These are phyloP conservation scores for Coelastrella sp. DNA, from an alignment of 139 green algal species.

Conservation along the genomic window DNA sequence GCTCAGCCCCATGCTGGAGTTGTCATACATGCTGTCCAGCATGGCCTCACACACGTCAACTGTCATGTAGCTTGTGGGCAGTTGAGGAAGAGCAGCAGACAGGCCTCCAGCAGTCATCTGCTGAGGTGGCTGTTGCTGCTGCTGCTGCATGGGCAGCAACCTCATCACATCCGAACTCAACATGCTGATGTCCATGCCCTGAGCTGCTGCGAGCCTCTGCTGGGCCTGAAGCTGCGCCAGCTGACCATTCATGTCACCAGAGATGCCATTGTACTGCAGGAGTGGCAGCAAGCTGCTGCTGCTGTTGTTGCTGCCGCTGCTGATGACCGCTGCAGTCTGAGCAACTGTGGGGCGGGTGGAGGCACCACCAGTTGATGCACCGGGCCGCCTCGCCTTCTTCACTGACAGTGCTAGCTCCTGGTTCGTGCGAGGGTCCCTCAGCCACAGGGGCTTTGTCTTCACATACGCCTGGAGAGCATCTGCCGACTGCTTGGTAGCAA, in stretches of 20 bases:
- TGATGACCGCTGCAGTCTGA: background rate
- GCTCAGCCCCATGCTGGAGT: background rate
- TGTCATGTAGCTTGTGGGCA: background rate
- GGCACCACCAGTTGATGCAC: background rate
- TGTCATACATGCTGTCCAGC: constrained; percentile 12
- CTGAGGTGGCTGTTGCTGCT: background rate
- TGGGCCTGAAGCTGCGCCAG: constrained; percentile 12
- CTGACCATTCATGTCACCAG: background rate
- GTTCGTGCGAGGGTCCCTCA: constrained; percentile 4
- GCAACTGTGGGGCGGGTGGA: background rate
- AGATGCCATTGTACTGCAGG: background rate
- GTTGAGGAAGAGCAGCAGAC: background rate
- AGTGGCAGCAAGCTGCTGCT: constrained; percentile 28
- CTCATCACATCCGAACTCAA: background rate
- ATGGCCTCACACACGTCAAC: constrained; percentile 34
- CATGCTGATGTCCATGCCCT: background rate
- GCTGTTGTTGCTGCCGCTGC: constrained; percentile 25
- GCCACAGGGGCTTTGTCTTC: constrained; percentile 33
- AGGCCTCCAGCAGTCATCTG: background rate
- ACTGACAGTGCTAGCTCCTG: constrained; percentile 25
- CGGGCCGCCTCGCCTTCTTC: constrained; percentile 1
- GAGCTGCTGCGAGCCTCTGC: background rate
- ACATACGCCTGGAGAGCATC: background rate
- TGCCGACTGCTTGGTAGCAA: constrained; percentile 30
- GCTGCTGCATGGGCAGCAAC: constrained; percentile 38